A percentile compares a stretch with the other conserved stretches of the same genome.
Evolutionary conservation across 1,284 basidiomycete genomes (phyloP).

Genomic region (Porodaedalea pini): DNA sequence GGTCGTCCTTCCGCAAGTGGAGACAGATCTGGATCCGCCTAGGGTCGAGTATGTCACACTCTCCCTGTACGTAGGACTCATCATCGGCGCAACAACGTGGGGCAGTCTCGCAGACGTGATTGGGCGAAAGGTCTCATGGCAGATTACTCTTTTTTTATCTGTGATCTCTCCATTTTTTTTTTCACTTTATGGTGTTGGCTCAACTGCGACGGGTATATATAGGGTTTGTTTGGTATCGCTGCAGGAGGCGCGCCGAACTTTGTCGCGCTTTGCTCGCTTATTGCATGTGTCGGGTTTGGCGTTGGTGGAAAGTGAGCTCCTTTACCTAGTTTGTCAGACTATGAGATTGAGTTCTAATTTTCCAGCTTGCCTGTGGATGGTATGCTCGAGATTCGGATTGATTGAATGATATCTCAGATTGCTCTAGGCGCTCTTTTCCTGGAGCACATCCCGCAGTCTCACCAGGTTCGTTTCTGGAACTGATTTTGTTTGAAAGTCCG

Average conservation of each 20-base stretch:
- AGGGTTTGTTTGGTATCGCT: conserved; percentile 52
- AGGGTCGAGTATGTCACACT: conserved; percentile 50
- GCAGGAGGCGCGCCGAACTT: conserved; percentile 55
- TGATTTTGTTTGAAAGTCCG: not conserved
- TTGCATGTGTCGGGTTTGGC: conserved; percentile 54
- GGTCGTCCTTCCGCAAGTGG: conserved; percentile 46
- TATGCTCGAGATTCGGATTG: conserved; percentile 21
- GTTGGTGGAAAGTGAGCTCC: conserved; percentile 50
- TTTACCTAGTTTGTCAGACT: not conserved
- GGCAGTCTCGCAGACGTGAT: conserved; percentile 46
- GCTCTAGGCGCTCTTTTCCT: conserved; percentile 49
- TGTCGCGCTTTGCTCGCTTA: conserved; percentile 44
- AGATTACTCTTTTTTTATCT: conserved; percentile 56
- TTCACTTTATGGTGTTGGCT: not conserved
- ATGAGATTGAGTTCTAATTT: not conserved
- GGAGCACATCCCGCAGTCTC: conserved; percentile 50
- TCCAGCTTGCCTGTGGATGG: conserved; percentile 52
- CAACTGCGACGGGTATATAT: not conserved
- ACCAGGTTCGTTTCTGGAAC: conserved; percentile 36
- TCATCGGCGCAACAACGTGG: conserved; percentile 57
- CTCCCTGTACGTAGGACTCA: conserved; percentile 54
- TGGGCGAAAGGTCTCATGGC: conserved; percentile 53
- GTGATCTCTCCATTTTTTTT: conserved; percentile 22
- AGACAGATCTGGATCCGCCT: conserved; percentile 42
- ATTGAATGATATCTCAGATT: not conserved